These are phyloP conservation scores for Claviceps sp. DNA, from an alignment of 2,329 filamentous ascomycete species.

Conservation along the genomic window DNA sequence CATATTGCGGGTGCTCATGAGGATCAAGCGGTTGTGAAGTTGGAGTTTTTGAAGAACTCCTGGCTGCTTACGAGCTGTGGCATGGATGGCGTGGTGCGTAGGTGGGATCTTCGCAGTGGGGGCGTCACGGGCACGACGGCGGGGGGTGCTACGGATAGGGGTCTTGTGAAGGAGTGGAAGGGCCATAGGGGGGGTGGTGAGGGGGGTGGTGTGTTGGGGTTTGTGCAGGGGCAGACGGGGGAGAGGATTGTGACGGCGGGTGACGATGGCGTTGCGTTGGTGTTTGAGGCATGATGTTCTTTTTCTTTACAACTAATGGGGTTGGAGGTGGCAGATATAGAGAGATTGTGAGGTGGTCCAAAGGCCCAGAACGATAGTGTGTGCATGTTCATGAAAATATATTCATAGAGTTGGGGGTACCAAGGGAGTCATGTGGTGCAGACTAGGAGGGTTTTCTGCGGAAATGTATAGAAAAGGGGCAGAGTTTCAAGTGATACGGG, in stretches of 20 bases:
- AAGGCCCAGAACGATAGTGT: too few relatives aligned
- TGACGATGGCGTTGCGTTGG: conserved; percentile 62
- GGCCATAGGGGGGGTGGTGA: conserved; percentile 78
- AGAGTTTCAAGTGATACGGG: too few relatives aligned
- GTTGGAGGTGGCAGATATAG: too few relatives aligned
- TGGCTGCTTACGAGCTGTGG: conserved; percentile 79
- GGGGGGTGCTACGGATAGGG: conserved; percentile 35
- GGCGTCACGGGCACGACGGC: conserved; percentile 17
- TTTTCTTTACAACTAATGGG: too few relatives aligned
- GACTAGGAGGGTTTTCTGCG: too few relatives aligned
- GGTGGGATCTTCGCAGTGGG: conserved; percentile 67
- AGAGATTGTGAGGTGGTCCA: too few relatives aligned
- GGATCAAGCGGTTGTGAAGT: conserved; percentile 80
- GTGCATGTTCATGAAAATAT: too few relatives aligned
- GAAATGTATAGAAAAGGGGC: too few relatives aligned
- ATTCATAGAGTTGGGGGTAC: too few relatives aligned
- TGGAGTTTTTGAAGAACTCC: conserved; percentile 61
- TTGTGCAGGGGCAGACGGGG: conserved; percentile 69
- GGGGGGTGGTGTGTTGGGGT: conserved; percentile 78
- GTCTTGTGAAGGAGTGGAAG: conserved; percentile 75
- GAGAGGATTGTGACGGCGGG: conserved; percentile 75
- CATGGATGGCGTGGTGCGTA: conserved; percentile 78
- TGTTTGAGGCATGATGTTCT: conserved; percentile 43
- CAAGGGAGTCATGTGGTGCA: too few relatives aligned
- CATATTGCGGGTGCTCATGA: conserved; percentile 75